These are phyloP conservation scores for Alternaria longipes DNA, from an alignment of 2,329 filamentous ascomycete genomes.

Conservation along the genomic window DNA sequence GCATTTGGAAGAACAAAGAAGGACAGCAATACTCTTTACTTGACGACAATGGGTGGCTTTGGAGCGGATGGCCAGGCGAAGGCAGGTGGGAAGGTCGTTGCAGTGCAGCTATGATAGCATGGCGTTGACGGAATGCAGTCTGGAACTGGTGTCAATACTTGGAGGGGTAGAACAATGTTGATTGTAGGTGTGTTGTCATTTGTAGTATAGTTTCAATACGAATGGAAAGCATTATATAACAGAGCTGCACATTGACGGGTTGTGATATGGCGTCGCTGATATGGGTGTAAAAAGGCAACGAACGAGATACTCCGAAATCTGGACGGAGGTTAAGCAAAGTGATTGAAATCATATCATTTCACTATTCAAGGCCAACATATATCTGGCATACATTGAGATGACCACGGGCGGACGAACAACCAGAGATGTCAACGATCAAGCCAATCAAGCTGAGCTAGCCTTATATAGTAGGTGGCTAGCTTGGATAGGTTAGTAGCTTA, in stretches of 20 bases:
- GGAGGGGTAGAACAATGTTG: not conserved
- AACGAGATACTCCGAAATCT: not conserved
- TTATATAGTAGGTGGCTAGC: too few relatives aligned
- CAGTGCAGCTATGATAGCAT: conserved; percentile 10
- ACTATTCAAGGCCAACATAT: not conserved
- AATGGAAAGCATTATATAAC: not conserved
- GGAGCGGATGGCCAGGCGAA: conserved; percentile 28
- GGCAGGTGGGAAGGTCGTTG: conserved; percentile 37
- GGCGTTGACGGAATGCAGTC: not conserved
- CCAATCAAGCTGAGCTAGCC: too few relatives aligned
- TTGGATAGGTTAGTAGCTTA: too few relatives aligned
- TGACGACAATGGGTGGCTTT: conserved; percentile 36
- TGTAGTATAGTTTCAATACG: not conserved
- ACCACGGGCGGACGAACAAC: not conserved
- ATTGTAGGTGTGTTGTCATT: not conserved
- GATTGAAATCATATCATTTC: not conserved
- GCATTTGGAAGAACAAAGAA: conserved; percentile 25
- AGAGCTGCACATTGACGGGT: not conserved
- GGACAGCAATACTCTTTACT: conserved; percentile 31
- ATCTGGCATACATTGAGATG: not conserved
- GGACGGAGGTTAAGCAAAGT: not conserved
- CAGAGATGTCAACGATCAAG: too few relatives aligned
- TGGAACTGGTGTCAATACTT: not conserved
- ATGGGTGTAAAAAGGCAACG: not conserved
- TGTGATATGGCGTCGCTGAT: not conserved